phyloP scores from a whole-genome alignment of 345 rosid genomes.

The Acer campestre region DNA sequence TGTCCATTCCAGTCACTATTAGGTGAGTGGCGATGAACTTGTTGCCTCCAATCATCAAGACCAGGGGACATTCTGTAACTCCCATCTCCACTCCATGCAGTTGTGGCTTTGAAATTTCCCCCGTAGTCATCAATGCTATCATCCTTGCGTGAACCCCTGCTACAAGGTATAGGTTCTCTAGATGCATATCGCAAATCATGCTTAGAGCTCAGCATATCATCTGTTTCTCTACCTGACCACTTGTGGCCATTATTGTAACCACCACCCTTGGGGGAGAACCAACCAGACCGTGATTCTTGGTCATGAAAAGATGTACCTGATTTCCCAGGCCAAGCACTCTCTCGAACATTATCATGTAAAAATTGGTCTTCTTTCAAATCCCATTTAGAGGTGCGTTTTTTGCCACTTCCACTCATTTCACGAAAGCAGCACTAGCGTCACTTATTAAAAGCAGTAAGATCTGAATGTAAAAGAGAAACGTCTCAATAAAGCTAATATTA shows the following conservation, averaged over 20 bases:
- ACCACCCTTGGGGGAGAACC: conserved; percentile 46
- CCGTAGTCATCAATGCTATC: conserved; percentile 37
- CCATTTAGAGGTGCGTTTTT: conserved; percentile 78
- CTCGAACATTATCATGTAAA: conserved; percentile 41
- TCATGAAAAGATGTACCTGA: conserved; percentile 42
- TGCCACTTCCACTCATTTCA: conserved; percentile 61
- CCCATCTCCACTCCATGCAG: conserved; percentile 48
- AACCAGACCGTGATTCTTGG: conserved; percentile 48
- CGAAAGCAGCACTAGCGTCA: conserved; percentile 20
- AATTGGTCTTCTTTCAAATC: conserved; percentile 67
- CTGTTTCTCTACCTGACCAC: conserved; percentile 47
- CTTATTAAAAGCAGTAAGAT: conserved; percentile 20
- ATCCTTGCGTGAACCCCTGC: conserved; percentile 55
- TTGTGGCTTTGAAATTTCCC: conserved; percentile 33
- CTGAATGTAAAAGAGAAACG: conserved; percentile 21
- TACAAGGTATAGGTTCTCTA: conserved; percentile 55
- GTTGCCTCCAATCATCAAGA: conserved; percentile 73
- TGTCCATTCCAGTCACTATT: conserved; percentile 54
- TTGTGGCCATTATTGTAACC: conserved; percentile 45
- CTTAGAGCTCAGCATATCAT: conserved; percentile 36
- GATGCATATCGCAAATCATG: conserved; percentile 35
- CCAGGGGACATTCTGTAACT: conserved; percentile 77
- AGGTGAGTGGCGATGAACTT: conserved; percentile 58
- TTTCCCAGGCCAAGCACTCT: conserved; percentile 42
- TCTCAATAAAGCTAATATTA: conserved; percentile 13